Percentiles rank a stretch among this genome's conserved stretches.
Conservation (phyloP, 2,329 filamentous ascomycete species). For the Penicillium sumatraense region DNA sequence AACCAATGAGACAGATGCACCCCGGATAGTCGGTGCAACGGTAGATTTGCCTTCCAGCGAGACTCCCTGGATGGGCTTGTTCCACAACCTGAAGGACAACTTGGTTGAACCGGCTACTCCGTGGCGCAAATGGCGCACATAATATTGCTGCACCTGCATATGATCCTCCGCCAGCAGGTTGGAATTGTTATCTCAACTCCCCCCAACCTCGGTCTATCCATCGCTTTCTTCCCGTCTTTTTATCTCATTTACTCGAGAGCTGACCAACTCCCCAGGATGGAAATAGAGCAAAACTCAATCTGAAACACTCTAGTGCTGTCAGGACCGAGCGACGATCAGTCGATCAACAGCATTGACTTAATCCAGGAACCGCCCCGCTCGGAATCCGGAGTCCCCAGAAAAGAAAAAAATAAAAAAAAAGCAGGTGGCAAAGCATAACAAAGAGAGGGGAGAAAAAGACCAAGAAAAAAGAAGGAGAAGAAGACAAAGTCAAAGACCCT, state of each 20-base stretch:
- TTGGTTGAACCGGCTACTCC: too few species aligned
- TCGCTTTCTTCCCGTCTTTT: not conserved
- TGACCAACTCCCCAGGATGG: not conserved
- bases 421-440: too few species aligned
- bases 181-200: not conserved
- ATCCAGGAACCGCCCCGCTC: constrained; percentile 13
- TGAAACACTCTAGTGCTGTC: constrained; percentile 9
- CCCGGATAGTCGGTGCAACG: constrained; percentile 18
- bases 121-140: too few species aligned
- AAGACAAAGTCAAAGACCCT: constrained; percentile 2
- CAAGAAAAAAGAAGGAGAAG: not conserved
- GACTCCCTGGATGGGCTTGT: constrained; percentile 2
- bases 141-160: constrained; percentile 9
- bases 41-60: constrained; percentile 1
- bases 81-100: constrained; percentile 5
- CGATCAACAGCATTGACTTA: not conserved
- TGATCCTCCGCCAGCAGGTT: not conserved
- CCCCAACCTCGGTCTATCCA: constrained; percentile 1
- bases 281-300: constrained; percentile 4
- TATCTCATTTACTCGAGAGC: not conserved
- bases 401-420: not conserved
- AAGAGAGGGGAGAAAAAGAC: not conserved
- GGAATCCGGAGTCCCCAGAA: constrained; percentile 12
- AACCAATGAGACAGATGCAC: constrained; percentile 8
- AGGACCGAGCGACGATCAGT: constrained; percentile 6